Evolutionary conservation across 768 basidiomycete species (phyloP).

Genomic region (Amanita inopinata): DNA sequence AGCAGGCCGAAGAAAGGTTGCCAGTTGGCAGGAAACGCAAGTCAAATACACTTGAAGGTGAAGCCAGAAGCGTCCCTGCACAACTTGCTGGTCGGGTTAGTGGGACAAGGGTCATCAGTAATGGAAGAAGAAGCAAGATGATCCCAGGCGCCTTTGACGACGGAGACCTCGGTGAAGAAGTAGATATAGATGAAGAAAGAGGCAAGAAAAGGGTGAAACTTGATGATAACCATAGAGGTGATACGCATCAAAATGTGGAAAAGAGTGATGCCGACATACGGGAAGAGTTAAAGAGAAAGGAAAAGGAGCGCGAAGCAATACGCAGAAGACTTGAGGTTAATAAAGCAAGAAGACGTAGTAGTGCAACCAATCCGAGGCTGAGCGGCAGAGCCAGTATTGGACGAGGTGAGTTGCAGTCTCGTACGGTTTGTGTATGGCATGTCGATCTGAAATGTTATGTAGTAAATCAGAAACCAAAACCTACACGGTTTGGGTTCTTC

Average conservation of each 20-base stretch:
- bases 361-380: constrained; percentile 34
- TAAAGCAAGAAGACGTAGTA: constrained; percentile 62
- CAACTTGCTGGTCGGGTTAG: constrained; percentile 22
- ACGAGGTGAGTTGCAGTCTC: constrained; percentile 9
- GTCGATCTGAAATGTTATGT: background rate
- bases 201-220: constrained; percentile 16
- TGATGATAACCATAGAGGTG: constrained; percentile 19
- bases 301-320: constrained; percentile 48
- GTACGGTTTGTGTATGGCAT: background rate
- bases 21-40: constrained; percentile 35
- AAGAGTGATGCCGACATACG: constrained; percentile 23
- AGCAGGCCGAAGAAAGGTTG: constrained; percentile 13
- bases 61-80: constrained; percentile 14
- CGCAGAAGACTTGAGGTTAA: constrained; percentile 56
- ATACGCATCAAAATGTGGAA: too few species aligned
- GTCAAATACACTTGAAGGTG: constrained; percentile 39
- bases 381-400: constrained; percentile 31
- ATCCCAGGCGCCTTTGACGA: constrained; percentile 50
- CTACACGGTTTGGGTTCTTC: constrained; percentile 61
- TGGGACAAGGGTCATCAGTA: constrained; percentile 39
- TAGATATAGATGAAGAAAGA: constrained; percentile 28
- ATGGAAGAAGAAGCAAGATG: constrained; percentile 30
- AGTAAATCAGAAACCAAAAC: constrained; percentile 35
- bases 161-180: constrained; percentile 32
- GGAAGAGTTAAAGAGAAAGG: constrained; percentile 34